Conservation (phyloP, 129 eudicot species). For the Oenanthe sinensis region DNA sequence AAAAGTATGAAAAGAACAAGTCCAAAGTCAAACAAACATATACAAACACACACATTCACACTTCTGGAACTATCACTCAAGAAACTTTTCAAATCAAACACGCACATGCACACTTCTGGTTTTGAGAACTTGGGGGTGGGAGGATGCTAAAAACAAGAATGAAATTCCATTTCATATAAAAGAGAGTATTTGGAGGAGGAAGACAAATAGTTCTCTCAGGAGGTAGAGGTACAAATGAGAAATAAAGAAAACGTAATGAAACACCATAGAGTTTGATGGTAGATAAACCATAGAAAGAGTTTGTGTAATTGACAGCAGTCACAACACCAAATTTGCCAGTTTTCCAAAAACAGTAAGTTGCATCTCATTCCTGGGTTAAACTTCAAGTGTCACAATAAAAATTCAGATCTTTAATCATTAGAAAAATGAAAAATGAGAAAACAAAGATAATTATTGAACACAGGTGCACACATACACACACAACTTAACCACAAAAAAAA, state of each 20-base stretch:
- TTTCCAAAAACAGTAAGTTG: background rate
- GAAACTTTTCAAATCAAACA: background rate
- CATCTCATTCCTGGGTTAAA: background rate
- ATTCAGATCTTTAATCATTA: background rate
- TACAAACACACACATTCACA: no score
- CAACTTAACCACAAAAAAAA: background rate
- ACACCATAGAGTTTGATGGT: background rate
- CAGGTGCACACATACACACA: background rate
- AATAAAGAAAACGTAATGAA: background rate
- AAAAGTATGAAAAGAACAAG: background rate
- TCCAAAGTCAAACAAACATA: no score
- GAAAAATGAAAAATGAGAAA: background rate
- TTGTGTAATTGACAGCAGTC: background rate
- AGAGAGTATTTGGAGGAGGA: background rate
- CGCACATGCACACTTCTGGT: background rate
- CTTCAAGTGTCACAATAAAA: background rate
- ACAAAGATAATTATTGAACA: background rate
- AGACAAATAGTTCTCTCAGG: background rate
- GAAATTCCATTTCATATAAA: background rate
- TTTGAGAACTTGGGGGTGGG: background rate
- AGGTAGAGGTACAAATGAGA: background rate
- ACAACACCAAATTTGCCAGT: background rate
- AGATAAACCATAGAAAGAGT: background rate
- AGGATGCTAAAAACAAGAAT: background rate
- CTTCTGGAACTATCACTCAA: background rate